Conservation (phyloP, 192 early-diverging fungal genomes). For the Backusella sp. region DNA sequence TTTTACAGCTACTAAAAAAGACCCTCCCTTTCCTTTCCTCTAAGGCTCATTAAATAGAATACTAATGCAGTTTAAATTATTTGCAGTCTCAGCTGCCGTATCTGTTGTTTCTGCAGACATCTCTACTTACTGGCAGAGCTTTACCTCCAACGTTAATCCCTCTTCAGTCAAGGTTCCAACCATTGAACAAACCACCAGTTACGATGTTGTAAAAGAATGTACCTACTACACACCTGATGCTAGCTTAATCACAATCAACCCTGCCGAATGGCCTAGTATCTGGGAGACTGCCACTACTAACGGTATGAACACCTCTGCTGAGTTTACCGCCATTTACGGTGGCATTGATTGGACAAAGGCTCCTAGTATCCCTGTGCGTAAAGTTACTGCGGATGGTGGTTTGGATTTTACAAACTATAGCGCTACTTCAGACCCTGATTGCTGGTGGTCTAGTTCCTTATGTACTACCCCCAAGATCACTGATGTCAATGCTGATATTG, state of each 20-base stretch:
- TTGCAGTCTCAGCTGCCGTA: neutral
- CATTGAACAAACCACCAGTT: slow-evolving; percentile 20
- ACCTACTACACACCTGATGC: slow-evolving; percentile 14
- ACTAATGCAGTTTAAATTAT: neutral
- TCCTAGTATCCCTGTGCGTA: slow-evolving; percentile 32
- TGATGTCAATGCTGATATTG: slow-evolving; percentile 38
- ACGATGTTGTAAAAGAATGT: slow-evolving; percentile 15
- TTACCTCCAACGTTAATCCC: slow-evolving; percentile 8
- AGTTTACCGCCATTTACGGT: slow-evolving; percentile 38
- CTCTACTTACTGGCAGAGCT: slow-evolving; percentile 6
- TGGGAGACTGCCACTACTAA: slow-evolving; percentile 22
- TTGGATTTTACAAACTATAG: slow-evolving; percentile 21
- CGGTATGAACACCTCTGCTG: slow-evolving; percentile 32
- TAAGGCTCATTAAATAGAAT: neutral
- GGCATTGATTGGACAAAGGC: slow-evolving; percentile 39
- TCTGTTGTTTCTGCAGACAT: neutral
- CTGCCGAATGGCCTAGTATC: slow-evolving; percentile 19
- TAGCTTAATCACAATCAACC: slow-evolving; percentile 2
- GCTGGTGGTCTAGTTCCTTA: slow-evolving; percentile 43
- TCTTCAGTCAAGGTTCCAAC: slow-evolving; percentile 11
- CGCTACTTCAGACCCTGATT: slow-evolving; percentile 20
- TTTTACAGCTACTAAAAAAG: neutral
- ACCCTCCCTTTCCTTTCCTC: neutral
- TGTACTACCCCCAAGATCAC: slow-evolving; percentile 32
- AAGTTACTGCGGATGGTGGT: slow-evolving; percentile 18